Evolutionary conservation across 2,329 filamentous ascomycete species (phyloP), one percentile per base, ranked within the genome.

Genomic region (Berkeleyomyces basicola): DNA sequence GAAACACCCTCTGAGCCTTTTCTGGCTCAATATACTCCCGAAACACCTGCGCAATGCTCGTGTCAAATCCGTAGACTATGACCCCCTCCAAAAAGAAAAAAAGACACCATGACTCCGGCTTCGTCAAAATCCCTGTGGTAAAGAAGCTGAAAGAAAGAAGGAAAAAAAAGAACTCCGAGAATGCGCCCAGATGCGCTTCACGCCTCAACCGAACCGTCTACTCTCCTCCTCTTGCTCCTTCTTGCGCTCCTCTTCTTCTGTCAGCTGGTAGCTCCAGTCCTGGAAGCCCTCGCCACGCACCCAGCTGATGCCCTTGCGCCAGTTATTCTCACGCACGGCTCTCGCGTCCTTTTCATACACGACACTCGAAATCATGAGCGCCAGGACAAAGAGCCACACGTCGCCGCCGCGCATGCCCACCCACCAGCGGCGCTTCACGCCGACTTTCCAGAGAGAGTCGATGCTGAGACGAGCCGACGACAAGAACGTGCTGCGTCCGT

Each of bases 371-470:
- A 91, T 73, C 68, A 88, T 88, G 74, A 96, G 77, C 58, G 89
- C 87, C 16, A 83, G 73, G 14, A 92, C 86, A 70, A 97, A 91
- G 3, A 97, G 76, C 75, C 86, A 82, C 4, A 96, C 82, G 73
- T 97, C 92, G 0, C 90, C 90, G 44, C 88, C 87, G 68, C 80
- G 82, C 71, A 93, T 79, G 9, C 88, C 88, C 67, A 81, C 83
- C 90, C 92, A 96, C 83, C 90, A 90, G 1, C 89, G 82, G 42
- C 86, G 78, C 82, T 97, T 97, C 62, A 87, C 82, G n/a, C 91
- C 90, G 0, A 95, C 89, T 76, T 95, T 95, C 89, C 90, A 97
- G 55, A 90, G 73, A 44, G 83, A 88, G 71, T 95, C 88, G 39
- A 96, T 77, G 65, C 86, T 90, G n/a, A 85, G 76, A 1, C 91